Evolutionary conservation across 1,284 basidiomycete genomes (phyloP), one percentile per base, ranked within the genome.

Genomic region (Exobasidium rhododendri): DNA sequence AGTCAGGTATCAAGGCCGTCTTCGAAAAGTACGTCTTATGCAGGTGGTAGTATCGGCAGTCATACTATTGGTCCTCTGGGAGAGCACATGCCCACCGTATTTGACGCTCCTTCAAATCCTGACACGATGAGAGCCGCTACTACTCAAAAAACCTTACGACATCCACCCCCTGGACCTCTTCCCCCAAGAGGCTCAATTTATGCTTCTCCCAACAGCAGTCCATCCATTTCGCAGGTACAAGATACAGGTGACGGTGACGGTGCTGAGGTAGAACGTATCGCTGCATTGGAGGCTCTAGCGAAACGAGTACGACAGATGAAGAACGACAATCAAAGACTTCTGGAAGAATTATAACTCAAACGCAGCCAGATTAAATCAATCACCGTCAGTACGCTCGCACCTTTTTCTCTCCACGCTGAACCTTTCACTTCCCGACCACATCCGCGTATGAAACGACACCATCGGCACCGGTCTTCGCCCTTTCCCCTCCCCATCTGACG

Each of bases 181-280:
- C 47, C 47, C 5, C 47, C 47, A 2, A 50, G 47, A 50, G 47
- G 47, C 28, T 6, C 47, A 50, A 4, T 50, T 20, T 26, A 50
- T 50, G 24, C n/a, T 13, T 40, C 35, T 40, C 35, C 7, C 35
- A 40, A 17, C 35, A 7, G 17, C 35, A 40, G 35, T 40, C 35
- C 35, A 10, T 40, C 35, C 35, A 7, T 40, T 40, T 40, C 17
- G 17, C 35, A 40, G 35, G 35, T 7, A 10, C 35, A 40, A 40
- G 35, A 40, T 10, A n/a, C n/a, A n/a, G n/a, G 17, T 40, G 35
- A 40, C 17, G 35, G 35, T 7, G 35, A 40, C 7, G 35, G 35
- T 40, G 47, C 24, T 17, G n/a, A 20, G 3, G 4, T 26, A 2
- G 47, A 50, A 24, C 22, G 47, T 5, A 50, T 50, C 28, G 47